Evolutionary conservation across 169 alveolate species (phyloP).

Genomic region (Miamiensis avidus): DNA sequence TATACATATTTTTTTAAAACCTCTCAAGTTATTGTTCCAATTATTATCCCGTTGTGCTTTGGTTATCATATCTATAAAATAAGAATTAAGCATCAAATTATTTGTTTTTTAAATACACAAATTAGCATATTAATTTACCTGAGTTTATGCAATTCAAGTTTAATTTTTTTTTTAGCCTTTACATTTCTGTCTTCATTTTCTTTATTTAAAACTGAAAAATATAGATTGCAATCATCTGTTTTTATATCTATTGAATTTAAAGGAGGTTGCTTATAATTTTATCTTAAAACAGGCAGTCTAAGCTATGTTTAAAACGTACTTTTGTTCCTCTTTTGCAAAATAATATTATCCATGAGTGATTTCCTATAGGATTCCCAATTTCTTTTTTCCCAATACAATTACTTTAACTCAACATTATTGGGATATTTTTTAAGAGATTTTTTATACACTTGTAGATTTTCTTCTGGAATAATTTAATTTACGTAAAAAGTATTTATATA

Average conservation of each 20-base stretch:
- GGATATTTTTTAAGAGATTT: constrained; percentile 21
- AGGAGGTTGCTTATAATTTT: neutral
- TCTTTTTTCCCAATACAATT: constrained; percentile 23
- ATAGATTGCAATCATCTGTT: neutral
- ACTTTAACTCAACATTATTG: constrained; percentile 4
- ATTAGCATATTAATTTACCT: too few species aligned
- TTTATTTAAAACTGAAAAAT: neutral
- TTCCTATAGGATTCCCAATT: constrained; percentile 7
- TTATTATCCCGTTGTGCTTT: too few species aligned
- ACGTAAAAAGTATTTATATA: constrained; percentile 12
- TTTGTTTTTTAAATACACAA: too few species aligned
- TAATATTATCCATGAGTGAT: neutral
- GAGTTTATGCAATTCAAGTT: too few species aligned
- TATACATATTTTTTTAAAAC: too few species aligned
- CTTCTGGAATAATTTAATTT: constrained; percentile 4
- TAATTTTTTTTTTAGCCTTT: too few species aligned
- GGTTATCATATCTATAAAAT: too few species aligned
- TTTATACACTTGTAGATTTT: neutral
- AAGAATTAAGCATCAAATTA: too few species aligned
- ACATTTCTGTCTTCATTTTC: too few species aligned
- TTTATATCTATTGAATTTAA: constrained; percentile 5
- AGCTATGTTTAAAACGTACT: constrained; percentile 1
- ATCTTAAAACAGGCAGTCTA: neutral
- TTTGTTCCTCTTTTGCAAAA: constrained; percentile 2
- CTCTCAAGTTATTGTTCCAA: too few species aligned